These are phyloP conservation scores for Rhodotorula babjevae DNA, from an alignment of 768 basidiomycete species.

Conservation along the genomic window DNA sequence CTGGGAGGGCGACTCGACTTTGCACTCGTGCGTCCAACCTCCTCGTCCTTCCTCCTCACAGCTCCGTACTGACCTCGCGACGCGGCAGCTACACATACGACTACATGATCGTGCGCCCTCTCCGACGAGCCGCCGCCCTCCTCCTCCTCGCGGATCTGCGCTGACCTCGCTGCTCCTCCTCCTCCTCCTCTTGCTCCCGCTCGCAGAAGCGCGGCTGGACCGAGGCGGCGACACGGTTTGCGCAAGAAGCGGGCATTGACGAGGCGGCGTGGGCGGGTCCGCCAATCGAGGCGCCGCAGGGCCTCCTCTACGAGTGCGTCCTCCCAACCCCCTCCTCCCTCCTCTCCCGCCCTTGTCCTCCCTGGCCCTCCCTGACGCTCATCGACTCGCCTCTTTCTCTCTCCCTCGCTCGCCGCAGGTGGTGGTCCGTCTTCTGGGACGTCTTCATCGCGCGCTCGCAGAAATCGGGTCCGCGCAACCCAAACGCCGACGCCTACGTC, in stretches of 20 bases:
- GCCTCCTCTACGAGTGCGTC: slow-evolving; percentile 41
- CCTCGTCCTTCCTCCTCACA: neutral
- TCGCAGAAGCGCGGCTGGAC: slow-evolving; percentile 38
- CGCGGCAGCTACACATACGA: slow-evolving; percentile 38
- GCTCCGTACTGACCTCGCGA: neutral
- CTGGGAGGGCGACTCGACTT: slow-evolving; percentile 36
- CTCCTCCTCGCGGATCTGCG: too few species aligned
- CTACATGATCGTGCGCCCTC: slow-evolving; percentile 32
- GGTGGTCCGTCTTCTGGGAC: slow-evolving; percentile 42
- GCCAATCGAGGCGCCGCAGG: slow-evolving; percentile 40
- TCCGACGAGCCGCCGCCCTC: neutral
- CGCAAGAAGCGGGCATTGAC: slow-evolving; percentile 32
- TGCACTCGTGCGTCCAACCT: slow-evolving; percentile 30
- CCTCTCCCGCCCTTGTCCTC: too few species aligned
- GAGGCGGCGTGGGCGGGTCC: slow-evolving; percentile 35
- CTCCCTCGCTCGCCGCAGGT: too few species aligned
- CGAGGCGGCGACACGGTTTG: slow-evolving; percentile 29
- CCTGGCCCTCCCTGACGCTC: neutral
- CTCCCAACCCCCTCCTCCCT: too few species aligned
- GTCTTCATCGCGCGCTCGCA: slow-evolving; percentile 38
- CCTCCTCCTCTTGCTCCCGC: neutral
- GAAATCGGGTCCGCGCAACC: slow-evolving; percentile 32
- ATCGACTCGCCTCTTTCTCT: too few species aligned
- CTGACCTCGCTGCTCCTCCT: neutral
- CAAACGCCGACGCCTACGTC: slow-evolving; percentile 29